Conservation (phyloP, 2,329 filamentous ascomycete species). For the Penicillium hesseltinei region DNA sequence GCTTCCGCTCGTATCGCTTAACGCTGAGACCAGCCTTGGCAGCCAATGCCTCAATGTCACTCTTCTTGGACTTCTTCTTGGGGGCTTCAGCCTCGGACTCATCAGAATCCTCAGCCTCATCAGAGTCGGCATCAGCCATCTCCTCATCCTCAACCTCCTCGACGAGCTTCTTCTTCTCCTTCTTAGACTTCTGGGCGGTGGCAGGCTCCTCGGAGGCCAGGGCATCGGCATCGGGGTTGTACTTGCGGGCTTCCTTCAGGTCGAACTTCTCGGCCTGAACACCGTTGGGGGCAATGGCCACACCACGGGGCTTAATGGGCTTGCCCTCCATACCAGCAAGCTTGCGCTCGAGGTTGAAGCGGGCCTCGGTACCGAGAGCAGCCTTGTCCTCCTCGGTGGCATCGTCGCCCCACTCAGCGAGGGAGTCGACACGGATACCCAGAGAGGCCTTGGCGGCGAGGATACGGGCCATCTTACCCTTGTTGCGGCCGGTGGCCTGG, state of each 20-base stretch:
- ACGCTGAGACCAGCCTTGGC: constrained; percentile 67
- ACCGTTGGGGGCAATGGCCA: constrained; percentile 72
- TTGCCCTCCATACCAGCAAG: constrained; percentile 75
- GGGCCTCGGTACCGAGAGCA: constrained; percentile 66
- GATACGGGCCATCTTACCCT: constrained; percentile 98
- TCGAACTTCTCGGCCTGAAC: constrained; percentile 68
- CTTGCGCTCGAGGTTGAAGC: constrained; percentile 51
- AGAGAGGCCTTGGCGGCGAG: constrained; percentile 90
- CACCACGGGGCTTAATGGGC: constrained; percentile 73
- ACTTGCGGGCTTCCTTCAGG: constrained; percentile 88
- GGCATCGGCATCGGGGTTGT: constrained; percentile 92
- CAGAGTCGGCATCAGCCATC: constrained; percentile 43
- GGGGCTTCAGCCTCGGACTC: constrained; percentile 30
- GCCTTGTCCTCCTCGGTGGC: constrained; percentile 87
- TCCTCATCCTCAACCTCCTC: constrained; percentile 48
- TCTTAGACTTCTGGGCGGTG: constrained; percentile 32
- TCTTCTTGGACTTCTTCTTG: constrained; percentile 43
- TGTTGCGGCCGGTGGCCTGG: constrained; percentile 96
- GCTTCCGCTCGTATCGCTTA: constrained; percentile 76
- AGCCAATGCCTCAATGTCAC: constrained; percentile 58
- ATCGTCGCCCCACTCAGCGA: constrained; percentile 73
- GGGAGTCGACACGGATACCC: constrained; percentile 87
- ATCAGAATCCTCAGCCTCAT: constrained; percentile 35
- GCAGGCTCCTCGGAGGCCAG: constrained; percentile 65
- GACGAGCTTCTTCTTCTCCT: constrained; percentile 47